phyloP scores from a whole-genome alignment of 2,329 filamentous ascomycete genomes.

The Aspergillus tamarii region DNA sequence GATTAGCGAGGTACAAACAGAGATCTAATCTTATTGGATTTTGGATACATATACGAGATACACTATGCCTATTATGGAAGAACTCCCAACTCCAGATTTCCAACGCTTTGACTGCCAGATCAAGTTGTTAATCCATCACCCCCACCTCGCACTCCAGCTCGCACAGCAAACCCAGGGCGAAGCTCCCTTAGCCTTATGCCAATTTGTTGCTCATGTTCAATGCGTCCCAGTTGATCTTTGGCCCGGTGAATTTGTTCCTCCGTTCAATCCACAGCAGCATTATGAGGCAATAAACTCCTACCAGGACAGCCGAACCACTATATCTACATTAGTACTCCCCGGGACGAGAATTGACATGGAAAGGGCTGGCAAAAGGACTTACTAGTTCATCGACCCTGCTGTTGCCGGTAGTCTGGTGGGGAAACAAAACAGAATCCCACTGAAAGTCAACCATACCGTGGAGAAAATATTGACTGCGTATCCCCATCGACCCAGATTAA shows the following conservation, averaged over 20 bases:
- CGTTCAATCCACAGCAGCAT: slow-evolving; percentile 13
- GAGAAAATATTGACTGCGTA: slow-evolving; percentile 45
- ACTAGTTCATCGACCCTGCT: slow-evolving; percentile 52
- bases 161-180: not conserved
- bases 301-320: slow-evolving; percentile 43
- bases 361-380: not conserved
- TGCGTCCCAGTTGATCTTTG: slow-evolving; percentile 14
- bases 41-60: not conserved
- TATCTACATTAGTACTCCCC: not conserved
- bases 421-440: slow-evolving; percentile 52
- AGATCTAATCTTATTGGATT: not conserved
- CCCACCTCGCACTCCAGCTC: not conserved
- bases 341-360: slow-evolving; percentile 19
- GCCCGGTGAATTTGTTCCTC: slow-evolving; percentile 17
- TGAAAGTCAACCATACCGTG: slow-evolving; percentile 49
- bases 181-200: not conserved
- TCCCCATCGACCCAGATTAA: slow-evolving; percentile 39
- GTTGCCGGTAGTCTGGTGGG: slow-evolving; percentile 47
- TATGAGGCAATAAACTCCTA: slow-evolving; percentile 25
- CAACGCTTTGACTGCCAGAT: not conserved
- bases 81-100: not conserved
- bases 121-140: not conserved
- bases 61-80: not conserved
- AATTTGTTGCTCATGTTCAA: slow-evolving; percentile 6
- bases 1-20: not conserved